Evolutionary conservation across 75 land plant species (phyloP), one percentile per base, ranked within the genome.

Genomic region (Selaginella moellendorffii): DNA sequence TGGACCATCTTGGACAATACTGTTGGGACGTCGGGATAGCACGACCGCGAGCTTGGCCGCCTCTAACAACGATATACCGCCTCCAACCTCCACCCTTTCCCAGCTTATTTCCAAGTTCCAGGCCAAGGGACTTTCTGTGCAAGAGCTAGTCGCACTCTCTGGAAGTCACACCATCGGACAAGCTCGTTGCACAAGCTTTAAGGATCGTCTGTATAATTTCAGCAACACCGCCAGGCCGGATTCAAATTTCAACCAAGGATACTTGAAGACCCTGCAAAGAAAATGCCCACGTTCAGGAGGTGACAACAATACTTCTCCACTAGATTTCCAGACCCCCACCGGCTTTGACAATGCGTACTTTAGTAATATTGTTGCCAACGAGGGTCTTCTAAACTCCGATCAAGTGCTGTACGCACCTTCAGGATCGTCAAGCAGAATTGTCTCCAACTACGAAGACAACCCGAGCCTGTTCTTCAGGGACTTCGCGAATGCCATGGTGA

Each of bases 131-230:
- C n/a, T n/a, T n/a, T 63, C 65, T 18, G 23, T 19, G 17, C 2
- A 5, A 20, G 65, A 63, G 10, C 17, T 63, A 20, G 53, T 30
- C 1, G 65, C 20, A 1, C n/a, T 63, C 14, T 28, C 65, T 63
- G 89, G 89, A 0, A 86, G 80, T n/a, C n/a, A n/a, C n/a, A n/a
- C n/a, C n/a, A n/a, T n/a, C n/a, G n/a, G n/a, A n/a, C n/a, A n/a
- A n/a, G 89, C 89, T 0, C 71, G 89, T n/a, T 86, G 89, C 77
- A 61, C 81, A 9, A 70, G 76, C 0, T 86, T 86, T 67, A 73
- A 52, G 26, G 31, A 72, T 12, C 61, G 89, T 29, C 72, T 85
- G 12, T 68, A 52, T 8, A 62, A 42, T 2, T 17, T 1, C 25
- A 28, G 21, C 17, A 42, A 42, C 52, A 17, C 18, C 12, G 24